Base-by-base conservation (phyloP, 2,329 filamentous ascomycete genomes). In the Fusarium napiforme region DNA sequence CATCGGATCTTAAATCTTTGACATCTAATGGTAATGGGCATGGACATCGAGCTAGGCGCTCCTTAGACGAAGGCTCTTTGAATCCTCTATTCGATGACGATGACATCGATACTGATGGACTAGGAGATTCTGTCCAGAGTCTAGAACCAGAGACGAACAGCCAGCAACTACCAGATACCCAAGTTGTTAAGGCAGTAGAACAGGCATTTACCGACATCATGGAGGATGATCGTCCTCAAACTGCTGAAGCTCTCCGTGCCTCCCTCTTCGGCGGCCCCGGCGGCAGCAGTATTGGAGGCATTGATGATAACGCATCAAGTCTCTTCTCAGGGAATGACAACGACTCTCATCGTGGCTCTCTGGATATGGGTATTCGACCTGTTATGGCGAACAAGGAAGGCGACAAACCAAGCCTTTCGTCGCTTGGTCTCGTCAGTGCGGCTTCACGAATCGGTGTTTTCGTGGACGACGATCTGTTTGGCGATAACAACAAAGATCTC, bases 381-480 rank as follows among this genome's bases (percentile, higher is more conserved):
- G 64, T 69, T 18, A 57, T 72, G 28, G 71, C 68, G 57, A 75
- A 80, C 7, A 89, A 87, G 67, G 87, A 88, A 50, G 83, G 79
- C 40, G 88, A 90, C 34, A 97, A 93, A 81, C 95, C 95, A 30
- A 99, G 93, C 79, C 90, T 99, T 72, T 93, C 96, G 16, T 98
- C 96, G 1, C 84, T 99, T 7, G 96, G 96, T 1, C 88, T 99
- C 9, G 94, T 99, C 4, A 97, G 94, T 67, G 92, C 93, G 10
- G 93, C 94, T 19, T 94, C 93, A 21, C 92, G 94, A 28, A 95
- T 95, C 67, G 95, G 96, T 3, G 96, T 99, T 5, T 99, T 99
- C 81, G 90, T 93, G 11, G 93, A 97, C 74, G 93, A 98, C 79
- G 94, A 98, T 79, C 88, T 99, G 9, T 98, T 98, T 79, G 93